Conservation (phyloP, 805 yeast species). For the Suhomyces kilbournensis region DNA sequence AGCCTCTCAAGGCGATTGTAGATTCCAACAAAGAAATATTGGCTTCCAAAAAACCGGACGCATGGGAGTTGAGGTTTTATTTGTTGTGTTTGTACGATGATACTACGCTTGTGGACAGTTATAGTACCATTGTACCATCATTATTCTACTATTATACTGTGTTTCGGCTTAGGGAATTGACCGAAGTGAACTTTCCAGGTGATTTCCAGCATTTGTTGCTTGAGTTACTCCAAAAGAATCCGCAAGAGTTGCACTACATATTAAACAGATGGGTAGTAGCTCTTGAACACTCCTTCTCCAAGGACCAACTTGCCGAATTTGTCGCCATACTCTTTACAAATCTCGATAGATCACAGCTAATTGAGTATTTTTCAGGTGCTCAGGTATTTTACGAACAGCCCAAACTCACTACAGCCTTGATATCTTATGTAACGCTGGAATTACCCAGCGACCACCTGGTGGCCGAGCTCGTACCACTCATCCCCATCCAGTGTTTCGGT, state of each 20-base stretch:
- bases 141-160: constrained; percentile 31
- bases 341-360: constrained; percentile 1
- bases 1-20: constrained; percentile 7
- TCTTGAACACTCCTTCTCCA: constrained; percentile 31
- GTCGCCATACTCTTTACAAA: constrained; percentile 24
- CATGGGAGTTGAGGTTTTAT: constrained; percentile 49
- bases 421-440: constrained; percentile 16
- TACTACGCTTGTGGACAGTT: neutral
- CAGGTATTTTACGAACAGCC: constrained; percentile 49
- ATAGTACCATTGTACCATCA: neutral
- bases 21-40: neutral
- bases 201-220: constrained; percentile 12
- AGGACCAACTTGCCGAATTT: constrained; percentile 25
- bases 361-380: constrained; percentile 18
- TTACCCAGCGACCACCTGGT: constrained; percentile 1
- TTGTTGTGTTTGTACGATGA: constrained; percentile 38
- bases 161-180: constrained; percentile 52
- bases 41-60: constrained; percentile 11
- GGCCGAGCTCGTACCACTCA: constrained; percentile 12
- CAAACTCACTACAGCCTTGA: constrained; percentile 30
- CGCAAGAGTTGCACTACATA: constrained; percentile 6
- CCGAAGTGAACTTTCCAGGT: constrained; percentile 8
- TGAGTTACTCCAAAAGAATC: constrained; percentile 7
- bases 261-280: constrained; percentile 58
- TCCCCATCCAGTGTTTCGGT: constrained; percentile 51